A percentile compares a stretch with the other conserved stretches of the same genome.
phyloP scores from a whole-genome alignment of 139 green algal genomes.

The Coelastrella sp. region DNA sequence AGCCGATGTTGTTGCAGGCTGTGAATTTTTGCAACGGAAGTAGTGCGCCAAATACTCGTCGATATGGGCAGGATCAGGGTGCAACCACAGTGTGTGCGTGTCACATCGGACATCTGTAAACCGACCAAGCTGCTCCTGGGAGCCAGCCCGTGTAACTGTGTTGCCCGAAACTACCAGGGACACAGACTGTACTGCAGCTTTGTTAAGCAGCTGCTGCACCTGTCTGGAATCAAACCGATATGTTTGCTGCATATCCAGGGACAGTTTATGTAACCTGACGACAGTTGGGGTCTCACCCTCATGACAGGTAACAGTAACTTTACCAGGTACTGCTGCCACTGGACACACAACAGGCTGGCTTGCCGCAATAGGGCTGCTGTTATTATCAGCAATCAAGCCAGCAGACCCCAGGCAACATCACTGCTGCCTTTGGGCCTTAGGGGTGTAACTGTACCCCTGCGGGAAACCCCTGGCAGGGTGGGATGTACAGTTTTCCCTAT shows the following conservation, averaged over 20 bases:
- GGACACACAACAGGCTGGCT: neutral
- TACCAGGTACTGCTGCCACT: neutral
- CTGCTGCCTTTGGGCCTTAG: neutral
- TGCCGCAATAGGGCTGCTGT: neutral
- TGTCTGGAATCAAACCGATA: neutral
- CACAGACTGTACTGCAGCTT: neutral
- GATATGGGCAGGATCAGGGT: neutral
- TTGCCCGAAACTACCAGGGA: neutral
- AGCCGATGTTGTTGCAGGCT: neutral
- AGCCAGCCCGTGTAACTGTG: neutral
- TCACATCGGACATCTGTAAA: neutral
- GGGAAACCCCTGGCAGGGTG: neutral
- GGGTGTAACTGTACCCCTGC: neutral
- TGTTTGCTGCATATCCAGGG: neutral
- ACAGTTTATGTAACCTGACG: neutral
- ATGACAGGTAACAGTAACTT: neutral
- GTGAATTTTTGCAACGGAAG: neutral
- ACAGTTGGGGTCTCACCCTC: neutral
- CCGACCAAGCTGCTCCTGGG: neutral
- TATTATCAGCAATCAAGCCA: neutral
- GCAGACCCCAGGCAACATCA: neutral
- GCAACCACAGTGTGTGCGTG: neutral
- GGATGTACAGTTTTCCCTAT: neutral
- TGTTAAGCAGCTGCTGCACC: neutral
- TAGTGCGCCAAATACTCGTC: neutral